Evolutionary conservation across 768 basidiomycete genomes (phyloP).

Genomic region (Mycena vulgaris): DNA sequence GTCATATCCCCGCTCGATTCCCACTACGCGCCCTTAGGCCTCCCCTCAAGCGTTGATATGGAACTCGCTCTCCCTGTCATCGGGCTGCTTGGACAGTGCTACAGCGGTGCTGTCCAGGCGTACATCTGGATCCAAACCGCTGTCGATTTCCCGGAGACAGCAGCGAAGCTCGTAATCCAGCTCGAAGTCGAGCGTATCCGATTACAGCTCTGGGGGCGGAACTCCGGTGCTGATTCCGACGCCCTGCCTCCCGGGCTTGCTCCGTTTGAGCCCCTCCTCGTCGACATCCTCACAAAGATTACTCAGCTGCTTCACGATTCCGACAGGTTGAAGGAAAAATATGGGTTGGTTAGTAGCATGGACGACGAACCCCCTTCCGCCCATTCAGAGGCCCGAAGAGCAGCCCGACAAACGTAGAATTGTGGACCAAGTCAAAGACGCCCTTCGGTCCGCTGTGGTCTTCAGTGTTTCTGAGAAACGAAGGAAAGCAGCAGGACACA

Average conservation of each 20-base stretch:
- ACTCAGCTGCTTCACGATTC: neutral
- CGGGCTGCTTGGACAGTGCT: constrained; percentile 10
- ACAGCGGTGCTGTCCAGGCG: constrained; percentile 4
- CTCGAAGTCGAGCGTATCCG: constrained; percentile 27
- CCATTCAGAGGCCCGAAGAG: too few species aligned
- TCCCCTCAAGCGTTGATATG: too few species aligned
- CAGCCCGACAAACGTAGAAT: neutral
- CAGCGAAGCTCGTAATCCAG: constrained; percentile 25
- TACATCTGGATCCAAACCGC: constrained; percentile 11
- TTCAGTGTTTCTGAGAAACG: neutral
- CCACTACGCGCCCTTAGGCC: too few species aligned
- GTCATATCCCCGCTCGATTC: too few species aligned
- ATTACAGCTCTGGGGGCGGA: constrained; percentile 29
- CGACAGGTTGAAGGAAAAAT: neutral
- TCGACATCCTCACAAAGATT: constrained; percentile 16
- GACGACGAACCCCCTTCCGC: neutral
- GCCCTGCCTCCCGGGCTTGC: neutral
- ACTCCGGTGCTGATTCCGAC: constrained; percentile 25
- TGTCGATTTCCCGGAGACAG: constrained; percentile 22
- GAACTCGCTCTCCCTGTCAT: neutral
- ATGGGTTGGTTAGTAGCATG: constrained; percentile 3
- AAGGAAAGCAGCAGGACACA: neutral
- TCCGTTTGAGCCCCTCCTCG: constrained; percentile 20
- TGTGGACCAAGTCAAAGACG: neutral
- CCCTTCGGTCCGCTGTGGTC: neutral